These are phyloP conservation scores for Chaetomium sp. DNA, from an alignment of 2,329 filamentous ascomycete species.

Conservation along the genomic window DNA sequence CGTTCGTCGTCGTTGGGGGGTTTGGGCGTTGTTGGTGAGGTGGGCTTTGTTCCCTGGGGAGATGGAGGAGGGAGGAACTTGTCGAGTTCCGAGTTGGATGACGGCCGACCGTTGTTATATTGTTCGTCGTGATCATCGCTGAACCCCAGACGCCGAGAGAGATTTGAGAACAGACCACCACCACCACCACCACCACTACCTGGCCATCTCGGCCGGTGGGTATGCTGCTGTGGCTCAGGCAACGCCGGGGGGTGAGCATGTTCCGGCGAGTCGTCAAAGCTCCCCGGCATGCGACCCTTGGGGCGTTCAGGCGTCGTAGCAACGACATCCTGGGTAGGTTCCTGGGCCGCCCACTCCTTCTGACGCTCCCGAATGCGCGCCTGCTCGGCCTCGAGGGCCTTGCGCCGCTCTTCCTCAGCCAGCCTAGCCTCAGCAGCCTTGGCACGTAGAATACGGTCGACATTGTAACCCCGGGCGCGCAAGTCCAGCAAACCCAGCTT, in stretches of 20 bases:
- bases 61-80: conserved; percentile 34
- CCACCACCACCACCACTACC: conserved; percentile 37
- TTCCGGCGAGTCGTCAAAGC: conserved; percentile 63
- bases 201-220: no score
- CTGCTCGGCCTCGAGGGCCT: conserved; percentile 66
- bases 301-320: conserved; percentile 34
- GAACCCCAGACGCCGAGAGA: conserved; percentile 63
- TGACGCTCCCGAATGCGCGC: conserved; percentile 55
- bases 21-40: background rate
- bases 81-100: conserved; percentile 33
- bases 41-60: conserved; percentile 22
- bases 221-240: conserved; percentile 29
- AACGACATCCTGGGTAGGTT: conserved; percentile 24
- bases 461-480: conserved; percentile 87
- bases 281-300: conserved; percentile 59
- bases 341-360: conserved; percentile 41
- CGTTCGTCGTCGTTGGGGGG: conserved; percentile 39
- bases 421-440: conserved; percentile 84
- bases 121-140: conserved; percentile 34
- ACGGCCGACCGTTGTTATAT: conserved; percentile 32
- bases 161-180: conserved; percentile 53
- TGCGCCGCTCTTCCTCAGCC: conserved; percentile 73
- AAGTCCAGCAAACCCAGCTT: conserved; percentile 78
- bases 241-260: conserved; percentile 23
- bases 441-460: conserved; percentile 83